These are phyloP conservation scores for Rhynchosporium graminicola DNA, from an alignment of 2,329 filamentous ascomycete species.

Conservation along the genomic window DNA sequence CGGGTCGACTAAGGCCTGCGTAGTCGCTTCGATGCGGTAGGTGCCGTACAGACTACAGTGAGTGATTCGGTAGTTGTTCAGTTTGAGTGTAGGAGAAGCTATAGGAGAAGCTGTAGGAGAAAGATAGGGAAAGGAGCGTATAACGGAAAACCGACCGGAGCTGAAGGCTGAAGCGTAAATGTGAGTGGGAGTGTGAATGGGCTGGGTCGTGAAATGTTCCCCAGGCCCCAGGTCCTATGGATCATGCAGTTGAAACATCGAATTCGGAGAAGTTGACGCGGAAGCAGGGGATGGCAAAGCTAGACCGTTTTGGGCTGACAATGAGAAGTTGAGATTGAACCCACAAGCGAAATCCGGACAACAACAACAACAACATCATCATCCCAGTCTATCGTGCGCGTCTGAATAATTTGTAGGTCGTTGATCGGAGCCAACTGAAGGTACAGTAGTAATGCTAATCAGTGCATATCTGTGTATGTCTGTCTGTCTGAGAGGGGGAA, in stretches of 20 bases:
- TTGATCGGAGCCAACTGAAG: background rate
- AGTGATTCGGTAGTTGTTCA: too few species aligned
- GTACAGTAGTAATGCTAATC: background rate
- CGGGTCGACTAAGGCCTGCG: constrained; percentile 31
- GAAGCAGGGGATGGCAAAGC: background rate
- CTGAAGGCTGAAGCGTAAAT: background rate
- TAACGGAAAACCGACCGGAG: constrained; percentile 1
- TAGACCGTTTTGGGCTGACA: background rate
- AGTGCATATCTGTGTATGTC: background rate
- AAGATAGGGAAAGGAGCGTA: constrained; percentile 6
- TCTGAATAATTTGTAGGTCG: background rate
- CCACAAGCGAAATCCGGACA: background rate
- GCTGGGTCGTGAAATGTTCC: constrained; percentile 7
- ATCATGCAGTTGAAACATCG: constrained; percentile 12
- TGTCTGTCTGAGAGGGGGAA: background rate
- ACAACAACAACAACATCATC: background rate
- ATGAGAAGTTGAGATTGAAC: background rate
- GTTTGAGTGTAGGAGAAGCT: too few species aligned
- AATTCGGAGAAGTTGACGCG: constrained; percentile 6
- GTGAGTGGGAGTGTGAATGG: background rate
- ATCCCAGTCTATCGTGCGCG: background rate
- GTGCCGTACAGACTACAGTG: background rate
- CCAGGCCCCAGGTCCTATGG: constrained; percentile 1
- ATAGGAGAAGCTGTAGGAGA: too few species aligned
- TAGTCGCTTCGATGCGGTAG: constrained; percentile 24